Evolutionary conservation across 495 filamentous ascomycete genomes (phyloP).

Genomic region (Rostrohypoxylon terebratum): DNA sequence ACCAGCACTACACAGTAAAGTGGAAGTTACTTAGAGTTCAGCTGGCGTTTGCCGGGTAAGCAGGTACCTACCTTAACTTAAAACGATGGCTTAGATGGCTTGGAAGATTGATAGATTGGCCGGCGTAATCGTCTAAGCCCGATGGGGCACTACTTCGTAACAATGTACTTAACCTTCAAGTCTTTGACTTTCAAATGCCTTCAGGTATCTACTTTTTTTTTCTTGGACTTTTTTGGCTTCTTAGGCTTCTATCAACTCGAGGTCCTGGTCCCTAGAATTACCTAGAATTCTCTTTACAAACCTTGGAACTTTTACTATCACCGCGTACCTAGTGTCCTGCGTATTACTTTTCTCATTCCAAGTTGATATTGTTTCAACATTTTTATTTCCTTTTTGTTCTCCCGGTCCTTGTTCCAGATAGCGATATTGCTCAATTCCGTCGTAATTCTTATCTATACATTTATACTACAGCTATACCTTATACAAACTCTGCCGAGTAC

Average conservation of each 20-base stretch:
- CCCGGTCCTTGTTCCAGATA: conserved; percentile 31
- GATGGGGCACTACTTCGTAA: conserved; percentile 21
- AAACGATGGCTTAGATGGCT: conserved; percentile 6
- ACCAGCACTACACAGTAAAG: background rate
- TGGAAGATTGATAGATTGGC: conserved; percentile 24
- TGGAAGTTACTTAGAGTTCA: background rate
- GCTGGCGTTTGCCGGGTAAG: conserved; percentile 1
- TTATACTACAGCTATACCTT: too few relatives aligned
- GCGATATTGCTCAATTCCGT: conserved; percentile 16
- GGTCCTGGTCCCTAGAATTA: conserved; percentile 21
- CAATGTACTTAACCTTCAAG: background rate
- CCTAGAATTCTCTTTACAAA: background rate
- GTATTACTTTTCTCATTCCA: conserved; percentile 33
- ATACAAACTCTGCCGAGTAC: too few relatives aligned
- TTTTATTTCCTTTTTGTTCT: conserved; percentile 13
- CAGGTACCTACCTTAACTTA: conserved; percentile 26
- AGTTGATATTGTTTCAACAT: conserved; percentile 24
- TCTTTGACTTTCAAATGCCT: conserved; percentile 6
- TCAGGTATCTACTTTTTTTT: conserved; percentile 15
- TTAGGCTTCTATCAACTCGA: conserved; percentile 17
- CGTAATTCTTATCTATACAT: conserved; percentile 4
- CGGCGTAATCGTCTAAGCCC: conserved; percentile 26
- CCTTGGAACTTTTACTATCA: conserved; percentile 11
- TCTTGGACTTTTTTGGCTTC: background rate
- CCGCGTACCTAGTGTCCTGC: conserved; percentile 14